A percentile compares a stretch with the other conserved stretches of the same genome.
These are phyloP conservation scores for Coemansia sp. DNA, from an alignment of 192 early-diverging fungal genomes.

Conservation along the genomic window DNA sequence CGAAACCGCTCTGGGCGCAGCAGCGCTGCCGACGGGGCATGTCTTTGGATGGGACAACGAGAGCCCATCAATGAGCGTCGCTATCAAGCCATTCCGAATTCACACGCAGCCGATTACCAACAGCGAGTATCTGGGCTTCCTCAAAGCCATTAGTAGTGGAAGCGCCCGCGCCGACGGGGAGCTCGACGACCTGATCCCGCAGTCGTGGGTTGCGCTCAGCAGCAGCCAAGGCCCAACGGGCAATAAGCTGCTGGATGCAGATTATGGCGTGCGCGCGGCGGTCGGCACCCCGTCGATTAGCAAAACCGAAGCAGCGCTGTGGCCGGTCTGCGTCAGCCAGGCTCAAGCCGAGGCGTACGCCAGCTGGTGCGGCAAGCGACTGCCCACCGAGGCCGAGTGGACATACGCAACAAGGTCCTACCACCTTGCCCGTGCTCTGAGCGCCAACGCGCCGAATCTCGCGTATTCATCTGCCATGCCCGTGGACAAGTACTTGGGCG, in stretches of 20 bases:
- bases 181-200: constrained; percentile 40
- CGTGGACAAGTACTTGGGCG: constrained; percentile 13
- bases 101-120: constrained; percentile 79
- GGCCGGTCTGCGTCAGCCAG: constrained; percentile 71
- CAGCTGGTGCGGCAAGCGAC: constrained; percentile 49
- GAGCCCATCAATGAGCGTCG: constrained; percentile 49
- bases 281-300: constrained; percentile 62
- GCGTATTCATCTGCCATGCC: background rate
- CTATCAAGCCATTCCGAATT: constrained; percentile 56
- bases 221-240: background rate
- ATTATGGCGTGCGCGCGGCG: constrained; percentile 59
- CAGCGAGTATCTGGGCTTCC: constrained; percentile 64
- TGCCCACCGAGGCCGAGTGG: constrained; percentile 79
- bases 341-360: constrained; percentile 72
- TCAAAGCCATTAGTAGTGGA: constrained; percentile 5
- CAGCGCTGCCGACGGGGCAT: constrained; percentile 13
- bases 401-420: constrained; percentile 37
- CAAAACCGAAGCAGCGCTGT: constrained; percentile 46
- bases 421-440: constrained; percentile 18
- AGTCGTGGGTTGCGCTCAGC: constrained; percentile 53
- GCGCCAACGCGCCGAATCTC: background rate
- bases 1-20: constrained; percentile 28
- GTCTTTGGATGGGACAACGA: constrained; percentile 93
- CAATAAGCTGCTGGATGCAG: background rate
- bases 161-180: background rate